Evolutionary conservation across 352 stramenopile species (phyloP).

Genomic region (Pythium folliculosum): DNA sequence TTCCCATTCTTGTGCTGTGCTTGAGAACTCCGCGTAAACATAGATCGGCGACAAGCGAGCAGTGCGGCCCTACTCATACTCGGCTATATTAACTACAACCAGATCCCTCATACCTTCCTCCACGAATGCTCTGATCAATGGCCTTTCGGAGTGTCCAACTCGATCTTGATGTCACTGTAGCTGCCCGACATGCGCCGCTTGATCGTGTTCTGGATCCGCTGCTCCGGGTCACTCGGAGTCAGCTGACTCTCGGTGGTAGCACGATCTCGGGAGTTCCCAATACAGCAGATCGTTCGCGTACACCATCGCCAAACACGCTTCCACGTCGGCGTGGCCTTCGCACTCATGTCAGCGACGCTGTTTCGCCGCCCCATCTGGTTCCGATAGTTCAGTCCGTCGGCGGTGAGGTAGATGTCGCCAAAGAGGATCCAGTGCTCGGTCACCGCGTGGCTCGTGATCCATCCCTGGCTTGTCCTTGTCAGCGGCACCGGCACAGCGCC

Average conservation of each 20-base stretch:
- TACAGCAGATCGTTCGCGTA: conserved; percentile 7
- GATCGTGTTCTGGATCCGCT: conserved; percentile 67
- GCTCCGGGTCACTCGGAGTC: conserved; percentile 63
- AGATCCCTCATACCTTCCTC: not conserved
- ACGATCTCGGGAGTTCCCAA: not conserved
- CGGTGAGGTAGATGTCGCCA: conserved; percentile 72
- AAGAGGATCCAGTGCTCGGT: conserved; percentile 86
- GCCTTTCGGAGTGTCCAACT: conserved; percentile 69
- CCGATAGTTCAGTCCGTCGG: conserved; percentile 54
- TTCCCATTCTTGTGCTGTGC: conserved; percentile 1
- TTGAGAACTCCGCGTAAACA: not conserved
- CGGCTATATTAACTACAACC: conserved; percentile 4
- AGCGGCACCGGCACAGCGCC: conserved; percentile 78
- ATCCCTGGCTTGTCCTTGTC: conserved; percentile 70
- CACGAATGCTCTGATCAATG: too few relatives aligned
- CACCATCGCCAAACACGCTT: conserved; percentile 34
- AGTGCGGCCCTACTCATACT: too few relatives aligned
- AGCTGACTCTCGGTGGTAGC: conserved; percentile 17
- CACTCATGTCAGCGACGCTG: conserved; percentile 46
- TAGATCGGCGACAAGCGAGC: conserved; percentile 5
- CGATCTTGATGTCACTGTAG: conserved; percentile 77
- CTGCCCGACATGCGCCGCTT: conserved; percentile 72
- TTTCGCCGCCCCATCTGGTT: conserved; percentile 59
- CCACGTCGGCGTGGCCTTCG: conserved; percentile 16
- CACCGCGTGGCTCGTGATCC: conserved; percentile 81